Percentiles rank a stretch among this genome's conserved stretches.
Evolutionary conservation across 352 stramenopile species (phyloP).

Genomic region (Phytophthora syringae): DNA sequence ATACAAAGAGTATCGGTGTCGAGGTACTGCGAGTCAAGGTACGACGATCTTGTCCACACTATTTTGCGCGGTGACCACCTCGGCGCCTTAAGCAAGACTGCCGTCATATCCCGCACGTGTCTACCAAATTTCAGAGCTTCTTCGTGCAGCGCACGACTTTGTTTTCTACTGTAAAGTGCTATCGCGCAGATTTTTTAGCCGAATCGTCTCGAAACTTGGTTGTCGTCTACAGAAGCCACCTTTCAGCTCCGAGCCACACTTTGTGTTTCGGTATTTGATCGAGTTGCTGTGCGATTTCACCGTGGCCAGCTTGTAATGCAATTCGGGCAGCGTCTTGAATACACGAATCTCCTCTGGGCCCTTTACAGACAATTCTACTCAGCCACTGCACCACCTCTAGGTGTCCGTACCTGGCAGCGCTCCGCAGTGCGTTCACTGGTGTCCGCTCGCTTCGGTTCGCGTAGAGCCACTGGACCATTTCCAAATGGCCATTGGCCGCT

Average conservation of each 20-base stretch:
- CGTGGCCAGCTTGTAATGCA: not conserved
- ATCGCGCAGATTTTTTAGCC: too few relatives aligned
- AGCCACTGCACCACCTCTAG: slow-evolving; percentile 18
- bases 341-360: slow-evolving; percentile 9
- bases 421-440: slow-evolving; percentile 9
- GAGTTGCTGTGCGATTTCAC: slow-evolving; percentile 2
- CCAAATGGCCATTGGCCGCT: slow-evolving; percentile 23
- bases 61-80: too few relatives aligned
- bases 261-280: not conserved
- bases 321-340: not conserved
- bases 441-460: slow-evolving; percentile 15
- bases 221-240: too few relatives aligned
- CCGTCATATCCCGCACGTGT: too few relatives aligned
- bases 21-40: too few relatives aligned
- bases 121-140: too few relatives aligned
- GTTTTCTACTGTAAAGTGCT: too few relatives aligned
- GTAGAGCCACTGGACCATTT: slow-evolving; percentile 24
- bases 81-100: too few relatives aligned
- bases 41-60: too few relatives aligned
- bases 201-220: too few relatives aligned
- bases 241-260: not conserved
- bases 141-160: too few relatives aligned
- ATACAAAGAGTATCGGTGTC: too few relatives aligned
- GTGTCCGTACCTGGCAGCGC: slow-evolving; percentile 23
- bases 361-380: slow-evolving; percentile 7